phyloP scores from a whole-genome alignment of 2,329 filamentous ascomycete species.

The Ascochyta pisi region DNA sequence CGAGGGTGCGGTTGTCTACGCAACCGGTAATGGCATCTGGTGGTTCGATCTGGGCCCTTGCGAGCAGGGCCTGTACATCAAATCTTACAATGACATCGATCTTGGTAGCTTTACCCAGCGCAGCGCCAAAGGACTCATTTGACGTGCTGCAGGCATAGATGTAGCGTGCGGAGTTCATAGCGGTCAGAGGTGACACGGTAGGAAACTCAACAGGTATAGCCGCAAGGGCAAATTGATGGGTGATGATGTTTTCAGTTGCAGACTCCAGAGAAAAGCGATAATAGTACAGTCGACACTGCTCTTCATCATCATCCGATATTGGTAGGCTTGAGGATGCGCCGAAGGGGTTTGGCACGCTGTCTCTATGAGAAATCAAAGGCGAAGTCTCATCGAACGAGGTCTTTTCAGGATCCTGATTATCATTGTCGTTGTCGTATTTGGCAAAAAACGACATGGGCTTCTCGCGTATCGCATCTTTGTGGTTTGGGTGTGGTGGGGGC shows the following conservation, averaged over 20 bases:
- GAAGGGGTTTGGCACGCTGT: slow-evolving; percentile 10
- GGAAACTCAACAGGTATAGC: slow-evolving; percentile 74
- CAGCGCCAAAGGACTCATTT: slow-evolving; percentile 63
- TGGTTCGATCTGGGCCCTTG: slow-evolving; percentile 56
- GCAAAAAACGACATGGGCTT: slow-evolving; percentile 57
- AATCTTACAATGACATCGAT: slow-evolving; percentile 71
- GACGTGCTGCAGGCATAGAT: slow-evolving; percentile 72
- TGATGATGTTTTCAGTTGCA: slow-evolving; percentile 53
- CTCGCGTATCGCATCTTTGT: slow-evolving; percentile 40
- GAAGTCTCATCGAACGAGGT: slow-evolving; percentile 35
- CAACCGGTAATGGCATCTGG: slow-evolving; percentile 64
- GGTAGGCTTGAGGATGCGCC: slow-evolving; percentile 25
- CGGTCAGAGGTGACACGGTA: slow-evolving; percentile 60
- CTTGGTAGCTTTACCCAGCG: slow-evolving; percentile 69
- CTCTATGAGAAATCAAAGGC: slow-evolving; percentile 22
- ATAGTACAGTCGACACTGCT: slow-evolving; percentile 74
- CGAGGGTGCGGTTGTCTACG: slow-evolving; percentile 64
- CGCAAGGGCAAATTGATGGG: slow-evolving; percentile 69
- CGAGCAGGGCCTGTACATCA: slow-evolving; percentile 62
- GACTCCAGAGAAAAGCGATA: slow-evolving; percentile 64
- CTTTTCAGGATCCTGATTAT: slow-evolving; percentile 35
- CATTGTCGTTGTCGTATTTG: slow-evolving; percentile 49
- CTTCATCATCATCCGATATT: slow-evolving; percentile 58
- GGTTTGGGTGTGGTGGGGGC: slow-evolving; percentile 53
- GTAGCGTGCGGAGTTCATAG: slow-evolving; percentile 66